These are phyloP conservation scores for Avena insularis DNA, from an alignment of 176 grass and related monocot species.

Conservation along the genomic window DNA sequence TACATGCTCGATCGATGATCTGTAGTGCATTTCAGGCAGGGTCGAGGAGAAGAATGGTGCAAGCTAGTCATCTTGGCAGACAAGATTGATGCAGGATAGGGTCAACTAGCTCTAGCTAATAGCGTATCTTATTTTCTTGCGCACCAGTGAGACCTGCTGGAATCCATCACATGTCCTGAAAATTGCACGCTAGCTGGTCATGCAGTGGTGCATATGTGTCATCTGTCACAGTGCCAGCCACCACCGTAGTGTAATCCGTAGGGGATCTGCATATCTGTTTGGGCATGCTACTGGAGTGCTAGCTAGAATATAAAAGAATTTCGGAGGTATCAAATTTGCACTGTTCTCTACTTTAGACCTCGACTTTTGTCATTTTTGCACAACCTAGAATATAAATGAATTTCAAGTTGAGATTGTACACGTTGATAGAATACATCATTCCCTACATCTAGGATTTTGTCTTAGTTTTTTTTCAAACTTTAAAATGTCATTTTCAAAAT, in stretches of 20 bases:
- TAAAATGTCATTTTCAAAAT: too few species aligned
- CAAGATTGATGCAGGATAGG: conserved; percentile 34
- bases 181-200: not conserved
- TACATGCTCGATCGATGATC: conserved; percentile 28
- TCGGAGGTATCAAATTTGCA: too few species aligned
- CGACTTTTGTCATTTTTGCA: too few species aligned
- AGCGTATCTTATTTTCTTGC: not conserved
- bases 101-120: not conserved
- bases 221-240: not conserved
- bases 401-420: too few species aligned
- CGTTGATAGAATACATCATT: too few species aligned
- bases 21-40: conserved; percentile 22
- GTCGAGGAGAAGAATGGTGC: not conserved
- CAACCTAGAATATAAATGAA: too few species aligned
- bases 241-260: not conserved
- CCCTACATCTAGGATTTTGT: too few species aligned
- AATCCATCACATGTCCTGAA: conserved; percentile 19
- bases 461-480: too few species aligned
- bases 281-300: not conserved
- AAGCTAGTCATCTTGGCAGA: conserved; percentile 25
- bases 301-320: too few species aligned
- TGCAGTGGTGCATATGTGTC: not conserved
- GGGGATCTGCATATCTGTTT: not conserved
- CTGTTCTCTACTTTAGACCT: too few species aligned
- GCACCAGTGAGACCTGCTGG: not conserved